Conservation (phyloP, 495 filamentous ascomycete genomes). For the Glarea lozoyensis region DNA sequence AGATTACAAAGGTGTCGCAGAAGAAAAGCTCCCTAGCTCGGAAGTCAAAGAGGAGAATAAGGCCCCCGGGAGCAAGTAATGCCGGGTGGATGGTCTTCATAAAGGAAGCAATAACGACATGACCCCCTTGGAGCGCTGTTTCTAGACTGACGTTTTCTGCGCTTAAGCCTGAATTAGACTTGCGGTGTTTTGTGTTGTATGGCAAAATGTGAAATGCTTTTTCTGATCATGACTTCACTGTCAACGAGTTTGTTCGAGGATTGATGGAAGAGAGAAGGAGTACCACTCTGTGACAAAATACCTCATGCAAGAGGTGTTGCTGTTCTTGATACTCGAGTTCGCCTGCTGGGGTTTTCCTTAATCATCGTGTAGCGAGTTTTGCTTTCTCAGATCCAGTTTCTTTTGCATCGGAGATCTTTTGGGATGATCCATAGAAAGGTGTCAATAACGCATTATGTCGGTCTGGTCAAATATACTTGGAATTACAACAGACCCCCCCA, state of each 20-base stretch:
- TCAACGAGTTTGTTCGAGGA: not conserved
- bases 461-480: conserved; percentile 9
- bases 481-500: too few relatives aligned
- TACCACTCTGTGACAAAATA: not conserved
- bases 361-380: conserved; percentile 21
- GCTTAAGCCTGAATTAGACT: conserved; percentile 9
- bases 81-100: too few relatives aligned
- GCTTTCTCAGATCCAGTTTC: conserved; percentile 12
- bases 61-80: not conserved
- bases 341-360: too few relatives aligned
- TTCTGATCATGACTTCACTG: not conserved
- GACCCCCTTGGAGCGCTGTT: not conserved
- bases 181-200: conserved; percentile 8
- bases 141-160: conserved; percentile 10
- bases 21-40: not conserved
- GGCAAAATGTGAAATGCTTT: conserved; percentile 4
- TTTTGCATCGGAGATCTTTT: conserved; percentile 19
- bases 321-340: too few relatives aligned
- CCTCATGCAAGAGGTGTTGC: not conserved
- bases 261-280: not conserved
- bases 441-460: conserved; percentile 21
- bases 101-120: not conserved
- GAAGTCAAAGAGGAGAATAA: conserved; percentile 3
- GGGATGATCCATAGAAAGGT: conserved; percentile 14
- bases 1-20: conserved; percentile 1